Percentiles rank a stretch among this genome's conserved stretches.
phyloP scores from a whole-genome alignment of 495 filamentous ascomycete species.

The Aspergillus campestris region DNA sequence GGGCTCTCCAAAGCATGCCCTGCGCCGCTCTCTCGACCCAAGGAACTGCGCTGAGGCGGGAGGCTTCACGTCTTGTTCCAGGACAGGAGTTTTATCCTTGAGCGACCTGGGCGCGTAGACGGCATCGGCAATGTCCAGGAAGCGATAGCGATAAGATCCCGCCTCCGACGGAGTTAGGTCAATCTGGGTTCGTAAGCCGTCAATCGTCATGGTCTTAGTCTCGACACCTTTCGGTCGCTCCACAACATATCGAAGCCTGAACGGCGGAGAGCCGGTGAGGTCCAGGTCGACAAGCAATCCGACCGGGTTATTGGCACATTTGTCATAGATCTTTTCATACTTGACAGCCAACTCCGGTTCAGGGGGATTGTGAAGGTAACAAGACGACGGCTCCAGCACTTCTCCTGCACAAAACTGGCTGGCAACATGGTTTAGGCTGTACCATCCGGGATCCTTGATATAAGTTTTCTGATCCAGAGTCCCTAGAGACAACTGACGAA shows the following conservation, averaged over 20 bases:
- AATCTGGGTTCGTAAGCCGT: conserved; percentile 65
- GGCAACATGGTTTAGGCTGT: conserved; percentile 67
- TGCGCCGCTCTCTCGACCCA: conserved; percentile 40
- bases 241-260: conserved; percentile 64
- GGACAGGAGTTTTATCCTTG: conserved; percentile 44
- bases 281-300: conserved; percentile 82
- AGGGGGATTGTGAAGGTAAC: conserved; percentile 80
- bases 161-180: conserved; percentile 75
- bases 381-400: conserved; percentile 84
- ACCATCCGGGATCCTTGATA: conserved; percentile 75
- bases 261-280: conserved; percentile 83
- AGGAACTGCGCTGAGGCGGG: conserved; percentile 72
- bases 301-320: conserved; percentile 87
- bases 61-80: conserved; percentile 90
- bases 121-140: conserved; percentile 67
- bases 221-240: conserved; percentile 50
- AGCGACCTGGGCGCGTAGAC: conserved; percentile 55
- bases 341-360: conserved; percentile 69
- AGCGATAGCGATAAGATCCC: conserved; percentile 80
- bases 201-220: conserved; percentile 42
- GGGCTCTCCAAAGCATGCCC: conserved; percentile 73
- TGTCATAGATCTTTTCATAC: conserved; percentile 77
- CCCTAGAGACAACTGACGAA: conserved; percentile 31
- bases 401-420: conserved; percentile 80
- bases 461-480: conserved; percentile 27